phyloP scores from a whole-genome alignment of 768 basidiomycete genomes.

The Asterophora parasitica region DNA sequence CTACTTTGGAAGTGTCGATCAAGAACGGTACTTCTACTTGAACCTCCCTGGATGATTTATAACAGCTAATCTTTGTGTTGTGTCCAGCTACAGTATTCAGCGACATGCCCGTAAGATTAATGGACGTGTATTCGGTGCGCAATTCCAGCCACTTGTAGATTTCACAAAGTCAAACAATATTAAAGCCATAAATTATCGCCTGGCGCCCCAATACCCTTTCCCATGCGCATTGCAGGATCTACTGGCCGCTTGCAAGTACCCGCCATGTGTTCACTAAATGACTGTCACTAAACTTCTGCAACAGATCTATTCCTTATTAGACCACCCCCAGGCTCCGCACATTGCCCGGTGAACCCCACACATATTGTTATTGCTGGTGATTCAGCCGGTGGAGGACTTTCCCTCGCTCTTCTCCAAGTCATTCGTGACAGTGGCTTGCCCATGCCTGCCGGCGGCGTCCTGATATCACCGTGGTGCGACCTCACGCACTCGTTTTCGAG shows the following conservation, averaged over 20 bases:
- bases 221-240: conserved; percentile 89
- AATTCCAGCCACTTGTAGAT: background rate
- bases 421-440: conserved; percentile 84
- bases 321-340: conserved; percentile 77
- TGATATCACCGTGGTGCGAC: conserved; percentile 90
- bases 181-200: conserved; percentile 71
- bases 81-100: conserved; percentile 63
- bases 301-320: conserved; percentile 82
- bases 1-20: conserved; percentile 78
- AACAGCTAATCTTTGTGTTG: conserved; percentile 4
- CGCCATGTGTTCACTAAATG: background rate
- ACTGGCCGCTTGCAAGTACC: conserved; percentile 72
- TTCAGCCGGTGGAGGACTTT: conserved; percentile 89
- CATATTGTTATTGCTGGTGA: conserved; percentile 87
- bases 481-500: conserved; percentile 96
- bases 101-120: conserved; percentile 89
- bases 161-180: conserved; percentile 10
- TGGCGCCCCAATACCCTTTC: conserved; percentile 97
- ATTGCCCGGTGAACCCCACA: conserved; percentile 73
- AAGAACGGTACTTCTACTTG: conserved; percentile 49
- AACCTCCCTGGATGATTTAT: background rate
- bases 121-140: conserved; percentile 77
- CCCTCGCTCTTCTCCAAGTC: conserved; percentile 77
- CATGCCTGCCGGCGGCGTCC: conserved; percentile 77
- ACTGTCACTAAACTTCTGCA: background rate